These are phyloP conservation scores for Citropsis articulata DNA, from an alignment of 345 rosid species.

Conservation along the genomic window DNA sequence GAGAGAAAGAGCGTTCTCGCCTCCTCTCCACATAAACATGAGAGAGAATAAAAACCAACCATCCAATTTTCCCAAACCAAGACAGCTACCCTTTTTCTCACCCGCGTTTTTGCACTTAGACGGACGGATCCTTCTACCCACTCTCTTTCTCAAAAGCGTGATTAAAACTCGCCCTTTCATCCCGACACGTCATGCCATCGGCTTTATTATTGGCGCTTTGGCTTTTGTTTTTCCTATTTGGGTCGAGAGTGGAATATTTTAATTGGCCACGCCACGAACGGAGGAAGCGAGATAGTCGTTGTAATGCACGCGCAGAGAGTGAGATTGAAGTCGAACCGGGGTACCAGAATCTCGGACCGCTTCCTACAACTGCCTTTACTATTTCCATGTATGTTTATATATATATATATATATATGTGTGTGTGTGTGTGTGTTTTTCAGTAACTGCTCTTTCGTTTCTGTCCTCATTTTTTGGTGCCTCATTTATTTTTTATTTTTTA, in stretches of 20 bases:
- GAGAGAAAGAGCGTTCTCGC: slow-evolving; percentile 34
- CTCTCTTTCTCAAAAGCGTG: neutral
- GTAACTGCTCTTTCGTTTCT: neutral
- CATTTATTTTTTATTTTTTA: too few relatives aligned
- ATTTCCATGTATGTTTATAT: too few relatives aligned
- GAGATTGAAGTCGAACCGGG: neutral
- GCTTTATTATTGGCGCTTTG: neutral
- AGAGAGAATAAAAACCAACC: slow-evolving; percentile 45
- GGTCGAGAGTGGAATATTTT: neutral
- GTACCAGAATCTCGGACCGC: slow-evolving; percentile 19
- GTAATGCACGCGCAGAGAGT: neutral
- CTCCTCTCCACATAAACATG: slow-evolving; percentile 62
- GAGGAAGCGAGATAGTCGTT: neutral
- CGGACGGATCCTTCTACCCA: neutral
- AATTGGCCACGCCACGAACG: neutral
- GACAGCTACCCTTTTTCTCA: neutral
- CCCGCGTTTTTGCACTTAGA: slow-evolving; percentile 33
- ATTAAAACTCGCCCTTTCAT: neutral
- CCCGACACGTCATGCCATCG: neutral
- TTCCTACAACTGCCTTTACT: slow-evolving; percentile 16
- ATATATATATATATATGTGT: too few relatives aligned
- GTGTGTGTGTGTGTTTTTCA: too few relatives aligned
- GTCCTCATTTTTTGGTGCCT: neutral
- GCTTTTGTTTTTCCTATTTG: too few relatives aligned
- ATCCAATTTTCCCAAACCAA: slow-evolving; percentile 26